These are phyloP conservation scores for Flaveria ramosissima DNA, from an alignment of 129 eudicot species.

Conservation along the genomic window DNA sequence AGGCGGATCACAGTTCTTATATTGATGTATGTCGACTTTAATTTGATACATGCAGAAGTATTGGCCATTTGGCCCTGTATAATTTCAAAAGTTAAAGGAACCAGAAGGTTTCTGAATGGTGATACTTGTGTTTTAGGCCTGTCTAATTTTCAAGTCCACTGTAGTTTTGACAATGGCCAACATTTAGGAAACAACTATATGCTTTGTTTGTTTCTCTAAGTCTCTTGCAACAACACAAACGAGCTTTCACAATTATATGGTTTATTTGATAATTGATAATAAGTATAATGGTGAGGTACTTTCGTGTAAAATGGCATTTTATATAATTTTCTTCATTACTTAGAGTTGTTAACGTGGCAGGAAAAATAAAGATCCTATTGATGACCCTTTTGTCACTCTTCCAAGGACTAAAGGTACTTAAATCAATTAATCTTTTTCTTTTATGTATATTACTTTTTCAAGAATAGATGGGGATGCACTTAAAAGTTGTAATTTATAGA, in stretches of 20 bases:
- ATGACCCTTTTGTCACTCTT: slow-evolving; percentile 36
- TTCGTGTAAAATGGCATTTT: background rate
- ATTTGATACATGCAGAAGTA: slow-evolving; percentile 7
- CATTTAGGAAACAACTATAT: background rate
- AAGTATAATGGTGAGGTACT: background rate
- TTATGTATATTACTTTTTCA: background rate
- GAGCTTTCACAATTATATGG: slow-evolving; percentile 4
- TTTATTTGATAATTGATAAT: slow-evolving; percentile 3
- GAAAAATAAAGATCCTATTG: slow-evolving; percentile 41
- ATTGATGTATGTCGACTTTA: background rate
- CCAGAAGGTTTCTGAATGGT: slow-evolving; percentile 8
- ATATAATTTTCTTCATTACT: slow-evolving; percentile 6
- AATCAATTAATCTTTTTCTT: slow-evolving; percentile 4
- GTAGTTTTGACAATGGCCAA: slow-evolving; percentile 6
- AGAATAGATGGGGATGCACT: slow-evolving; percentile 25
- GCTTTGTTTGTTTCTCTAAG: background rate
- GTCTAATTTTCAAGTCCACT: slow-evolving; percentile 4
- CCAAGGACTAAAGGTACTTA: slow-evolving; percentile 30
- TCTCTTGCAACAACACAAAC: background rate
- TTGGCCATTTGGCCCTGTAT: background rate
- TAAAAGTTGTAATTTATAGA: background rate
- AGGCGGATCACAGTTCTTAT: background rate
- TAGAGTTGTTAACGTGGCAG: slow-evolving; percentile 33
- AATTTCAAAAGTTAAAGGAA: slow-evolving; percentile 1
- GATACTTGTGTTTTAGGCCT: slow-evolving; percentile 19